These are phyloP conservation scores for Penicillium paradoxum DNA, from an alignment of 495 filamentous ascomycete species.

Conservation along the genomic window DNA sequence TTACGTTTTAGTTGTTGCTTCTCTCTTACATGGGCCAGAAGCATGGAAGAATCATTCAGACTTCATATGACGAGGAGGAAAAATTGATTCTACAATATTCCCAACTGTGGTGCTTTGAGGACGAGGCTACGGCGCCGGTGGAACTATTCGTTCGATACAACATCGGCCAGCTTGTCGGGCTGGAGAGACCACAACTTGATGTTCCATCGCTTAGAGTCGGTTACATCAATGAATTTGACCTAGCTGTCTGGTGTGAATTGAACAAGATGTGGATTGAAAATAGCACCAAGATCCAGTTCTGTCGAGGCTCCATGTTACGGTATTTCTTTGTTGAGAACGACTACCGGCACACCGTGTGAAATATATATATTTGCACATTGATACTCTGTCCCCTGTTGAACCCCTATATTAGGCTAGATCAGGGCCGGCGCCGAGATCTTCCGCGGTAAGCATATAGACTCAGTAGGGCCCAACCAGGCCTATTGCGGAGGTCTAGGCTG, in stretches of 20 bases:
- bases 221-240: not conserved
- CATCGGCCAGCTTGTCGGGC: not conserved
- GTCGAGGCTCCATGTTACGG: too few species aligned
- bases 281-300: too few species aligned
- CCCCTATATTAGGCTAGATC: too few species aligned
- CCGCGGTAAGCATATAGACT: too few species aligned
- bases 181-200: not conserved
- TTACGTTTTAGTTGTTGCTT: constrained; percentile 47
- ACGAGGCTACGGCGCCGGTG: constrained; percentile 3
- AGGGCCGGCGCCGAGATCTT: too few species aligned
- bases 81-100: constrained; percentile 13
- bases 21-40: constrained; percentile 3
- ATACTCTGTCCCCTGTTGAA: too few species aligned
- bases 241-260: not conserved
- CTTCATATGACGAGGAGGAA: constrained; percentile 2
- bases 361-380: too few species aligned
- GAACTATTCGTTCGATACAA: constrained; percentile 11
- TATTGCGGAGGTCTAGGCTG: too few species aligned
- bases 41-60: constrained; percentile 12
- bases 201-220: not conserved
- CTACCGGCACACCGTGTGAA: too few species aligned
- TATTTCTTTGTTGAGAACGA: too few species aligned
- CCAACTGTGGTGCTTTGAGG: constrained; percentile 7
- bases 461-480: too few species aligned
- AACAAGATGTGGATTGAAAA: too few species aligned